Evolutionary conservation across 208 protist genomes (phyloP).

Genomic region (Wallacemonas sp.): DNA sequence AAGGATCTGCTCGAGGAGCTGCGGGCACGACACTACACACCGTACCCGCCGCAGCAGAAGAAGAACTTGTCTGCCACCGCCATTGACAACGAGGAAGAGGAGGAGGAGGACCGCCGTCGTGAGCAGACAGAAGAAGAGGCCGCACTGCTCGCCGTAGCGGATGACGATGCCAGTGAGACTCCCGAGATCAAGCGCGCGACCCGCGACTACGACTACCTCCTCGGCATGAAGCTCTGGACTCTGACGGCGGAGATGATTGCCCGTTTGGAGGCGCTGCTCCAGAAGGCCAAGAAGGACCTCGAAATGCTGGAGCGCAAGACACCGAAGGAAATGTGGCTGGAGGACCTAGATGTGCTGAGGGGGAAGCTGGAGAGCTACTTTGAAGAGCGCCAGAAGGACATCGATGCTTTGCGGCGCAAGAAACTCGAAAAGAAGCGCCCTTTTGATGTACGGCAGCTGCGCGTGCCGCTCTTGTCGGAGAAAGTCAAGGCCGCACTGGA

Average conservation of each 20-base stretch:
- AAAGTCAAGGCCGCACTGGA: slow-evolving; percentile 66
- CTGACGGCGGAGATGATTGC: slow-evolving; percentile 97
- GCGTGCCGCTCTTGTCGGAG: slow-evolving; percentile 84
- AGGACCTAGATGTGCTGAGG: slow-evolving; percentile 86
- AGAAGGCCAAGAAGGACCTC: slow-evolving; percentile 77
- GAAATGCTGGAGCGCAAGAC: slow-evolving; percentile 69
- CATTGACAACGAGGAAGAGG: slow-evolving; percentile 63
- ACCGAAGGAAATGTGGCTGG: slow-evolving; percentile 85
- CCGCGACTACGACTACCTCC: slow-evolving; percentile 98
- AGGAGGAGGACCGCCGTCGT: slow-evolving; percentile 18
- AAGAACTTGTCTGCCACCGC: slow-evolving; percentile 82
- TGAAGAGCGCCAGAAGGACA: slow-evolving; percentile 62
- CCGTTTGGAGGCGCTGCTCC: slow-evolving; percentile 87
- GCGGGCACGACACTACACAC: slow-evolving; percentile 78
- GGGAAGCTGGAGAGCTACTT: slow-evolving; percentile 60
- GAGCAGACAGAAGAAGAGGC: slow-evolving; percentile 28
- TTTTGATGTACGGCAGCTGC: slow-evolving; percentile 72
- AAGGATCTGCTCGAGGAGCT: slow-evolving; percentile 94
- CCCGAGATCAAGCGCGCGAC: slow-evolving; percentile 65
- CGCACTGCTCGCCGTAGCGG: slow-evolving; percentile 25
- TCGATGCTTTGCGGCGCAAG: slow-evolving; percentile 69
- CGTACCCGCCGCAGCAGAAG: slow-evolving; percentile 84
- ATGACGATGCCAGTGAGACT: slow-evolving; percentile 23
- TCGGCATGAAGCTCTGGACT: slow-evolving; percentile 97
- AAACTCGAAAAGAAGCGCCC: slow-evolving; percentile 86